Evolutionary conservation across 169 alveolate species (phyloP).

Genomic region (Toxoplasma gondii): DNA sequence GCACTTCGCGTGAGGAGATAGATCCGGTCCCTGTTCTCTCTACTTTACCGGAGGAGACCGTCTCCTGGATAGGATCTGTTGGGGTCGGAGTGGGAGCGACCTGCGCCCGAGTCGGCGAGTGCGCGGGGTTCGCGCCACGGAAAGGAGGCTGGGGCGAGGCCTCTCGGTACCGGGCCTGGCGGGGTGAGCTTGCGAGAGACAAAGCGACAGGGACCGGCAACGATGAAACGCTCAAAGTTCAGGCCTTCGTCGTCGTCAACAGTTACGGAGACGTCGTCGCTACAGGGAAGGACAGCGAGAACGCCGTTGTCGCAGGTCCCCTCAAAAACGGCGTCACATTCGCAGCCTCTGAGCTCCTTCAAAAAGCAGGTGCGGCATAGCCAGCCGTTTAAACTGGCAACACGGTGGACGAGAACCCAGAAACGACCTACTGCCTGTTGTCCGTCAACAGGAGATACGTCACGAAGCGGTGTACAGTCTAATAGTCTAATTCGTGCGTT

Average conservation of each 20-base stretch:
- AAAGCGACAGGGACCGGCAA: neutral
- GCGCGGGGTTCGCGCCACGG: neutral
- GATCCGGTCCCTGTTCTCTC: too few relatives aligned
- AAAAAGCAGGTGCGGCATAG: neutral
- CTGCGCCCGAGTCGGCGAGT: neutral
- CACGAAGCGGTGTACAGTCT: too few relatives aligned
- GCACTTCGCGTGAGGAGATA: too few relatives aligned
- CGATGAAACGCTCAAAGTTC: neutral
- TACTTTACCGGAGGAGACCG: too few relatives aligned
- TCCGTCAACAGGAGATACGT: too few relatives aligned
- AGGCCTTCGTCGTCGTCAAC: conserved; percentile 10
- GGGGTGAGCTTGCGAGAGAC: neutral
- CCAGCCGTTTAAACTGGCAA: neutral
- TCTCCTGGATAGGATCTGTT: neutral
- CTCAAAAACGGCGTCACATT: neutral
- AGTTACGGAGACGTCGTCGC: conserved; percentile 20
- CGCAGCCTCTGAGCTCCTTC: neutral
- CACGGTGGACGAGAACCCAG: too few relatives aligned
- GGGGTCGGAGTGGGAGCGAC: conserved; percentile 23
- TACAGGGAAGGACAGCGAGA: neutral
- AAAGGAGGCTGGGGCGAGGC: conserved; percentile 46
- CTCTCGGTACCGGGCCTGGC: neutral
- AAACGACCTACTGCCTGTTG: too few relatives aligned
- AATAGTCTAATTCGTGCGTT: too few relatives aligned
- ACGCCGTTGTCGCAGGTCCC: neutral